Conservation (phyloP, 306 rosid genomes). For the Herpetospermum pedunculosum region DNA sequence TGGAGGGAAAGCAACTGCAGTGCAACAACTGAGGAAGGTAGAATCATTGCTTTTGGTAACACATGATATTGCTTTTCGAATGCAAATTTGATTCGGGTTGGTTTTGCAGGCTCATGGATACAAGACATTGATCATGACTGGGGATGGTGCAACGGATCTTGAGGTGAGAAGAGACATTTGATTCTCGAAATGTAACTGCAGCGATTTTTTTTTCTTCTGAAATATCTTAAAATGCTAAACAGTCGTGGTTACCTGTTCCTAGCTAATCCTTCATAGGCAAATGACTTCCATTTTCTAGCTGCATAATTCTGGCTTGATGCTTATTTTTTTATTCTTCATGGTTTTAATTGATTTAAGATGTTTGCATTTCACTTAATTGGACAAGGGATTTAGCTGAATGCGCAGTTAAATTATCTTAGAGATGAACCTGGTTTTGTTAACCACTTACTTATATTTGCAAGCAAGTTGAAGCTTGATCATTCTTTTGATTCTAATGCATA, state of each 20-base stretch:
- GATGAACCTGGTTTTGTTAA: background rate
- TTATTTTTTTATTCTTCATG: background rate
- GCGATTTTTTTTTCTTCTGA: background rate
- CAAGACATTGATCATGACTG: slow-evolving; percentile 65
- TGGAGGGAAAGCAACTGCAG: slow-evolving; percentile 90
- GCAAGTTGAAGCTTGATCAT: background rate
- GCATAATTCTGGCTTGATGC: background rate
- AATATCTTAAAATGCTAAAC: background rate
- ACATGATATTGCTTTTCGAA: background rate
- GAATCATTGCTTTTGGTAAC: slow-evolving; percentile 13
- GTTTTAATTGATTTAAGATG: background rate
- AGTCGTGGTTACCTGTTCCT: background rate
- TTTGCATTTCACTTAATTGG: background rate
- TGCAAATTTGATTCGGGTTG: slow-evolving; percentile 20
- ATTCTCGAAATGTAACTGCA: background rate
- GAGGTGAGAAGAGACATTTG: slow-evolving; percentile 42
- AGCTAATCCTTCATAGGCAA: background rate
- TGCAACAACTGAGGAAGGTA: slow-evolving; percentile 71
- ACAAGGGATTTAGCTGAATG: background rate
- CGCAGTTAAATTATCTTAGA: background rate
- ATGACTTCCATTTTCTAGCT: background rate
- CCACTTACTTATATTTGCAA: background rate
- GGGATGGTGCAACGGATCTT: slow-evolving; percentile 96
- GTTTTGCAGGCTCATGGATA: slow-evolving; percentile 52
- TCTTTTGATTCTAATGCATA: background rate